These are phyloP conservation scores for Microdochium bolleyi DNA, from an alignment of 2,329 filamentous ascomycete genomes.

Conservation along the genomic window DNA sequence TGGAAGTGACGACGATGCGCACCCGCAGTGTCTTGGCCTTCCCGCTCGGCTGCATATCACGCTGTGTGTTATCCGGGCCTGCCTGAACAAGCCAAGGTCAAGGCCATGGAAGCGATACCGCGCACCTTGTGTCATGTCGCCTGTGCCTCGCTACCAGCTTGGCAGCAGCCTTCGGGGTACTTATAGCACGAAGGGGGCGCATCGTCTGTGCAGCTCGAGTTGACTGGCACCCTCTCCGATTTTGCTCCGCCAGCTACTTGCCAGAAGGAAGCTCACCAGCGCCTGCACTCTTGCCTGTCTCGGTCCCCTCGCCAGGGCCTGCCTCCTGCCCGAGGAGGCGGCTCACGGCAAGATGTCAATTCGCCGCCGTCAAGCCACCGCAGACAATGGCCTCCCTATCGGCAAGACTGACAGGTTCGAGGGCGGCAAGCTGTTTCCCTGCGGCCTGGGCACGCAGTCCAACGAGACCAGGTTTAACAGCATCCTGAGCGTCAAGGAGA, in stretches of 20 bases:
- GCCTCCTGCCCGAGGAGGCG: background rate
- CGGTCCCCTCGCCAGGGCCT: background rate
- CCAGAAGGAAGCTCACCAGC: background rate
- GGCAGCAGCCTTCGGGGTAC: no score
- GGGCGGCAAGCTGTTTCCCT: constrained; percentile 26
- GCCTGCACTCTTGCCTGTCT: background rate
- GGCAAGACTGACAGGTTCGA: constrained; percentile 27
- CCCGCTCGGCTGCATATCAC: no score
- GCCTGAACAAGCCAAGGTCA: no score
- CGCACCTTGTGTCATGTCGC: no score
- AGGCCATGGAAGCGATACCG: no score
- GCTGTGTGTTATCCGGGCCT: no score
- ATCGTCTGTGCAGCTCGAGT: background rate
- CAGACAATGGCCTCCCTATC: constrained; percentile 11
- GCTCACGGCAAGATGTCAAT: background rate
- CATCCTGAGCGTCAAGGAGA: constrained; percentile 32
- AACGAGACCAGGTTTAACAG: constrained; percentile 23
- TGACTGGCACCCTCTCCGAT: background rate
- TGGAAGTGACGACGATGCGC: no score
- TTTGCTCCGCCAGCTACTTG: background rate
- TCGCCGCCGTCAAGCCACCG: background rate
- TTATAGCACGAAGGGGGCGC: background rate
- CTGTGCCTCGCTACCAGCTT: no score
- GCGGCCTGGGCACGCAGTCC: constrained; percentile 30
- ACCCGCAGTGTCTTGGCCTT: no score